phyloP scores from a whole-genome alignment of 257 asterid genomes.

The Voacanga thouarsii region DNA sequence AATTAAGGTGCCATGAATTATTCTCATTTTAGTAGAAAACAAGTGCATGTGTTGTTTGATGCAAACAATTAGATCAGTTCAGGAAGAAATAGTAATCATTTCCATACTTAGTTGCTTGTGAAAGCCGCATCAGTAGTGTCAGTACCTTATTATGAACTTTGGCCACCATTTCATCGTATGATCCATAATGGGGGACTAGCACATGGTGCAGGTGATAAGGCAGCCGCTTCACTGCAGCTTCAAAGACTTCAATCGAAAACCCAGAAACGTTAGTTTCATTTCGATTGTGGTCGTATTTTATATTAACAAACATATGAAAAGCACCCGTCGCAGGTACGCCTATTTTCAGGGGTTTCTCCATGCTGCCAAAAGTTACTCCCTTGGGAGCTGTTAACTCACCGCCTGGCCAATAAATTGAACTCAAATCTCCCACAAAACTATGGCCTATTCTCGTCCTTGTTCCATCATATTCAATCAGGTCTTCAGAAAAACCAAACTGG shows the following conservation, averaged over 20 bases:
- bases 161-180: conserved; percentile 55
- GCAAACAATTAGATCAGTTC: background rate
- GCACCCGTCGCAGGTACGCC: conserved; percentile 59
- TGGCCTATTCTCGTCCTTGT: conserved; percentile 5
- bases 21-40: no score
- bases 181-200: conserved; percentile 43
- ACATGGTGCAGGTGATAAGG: conserved; percentile 42
- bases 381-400: conserved; percentile 37
- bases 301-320: conserved; percentile 50
- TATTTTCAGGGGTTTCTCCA: conserved; percentile 40
- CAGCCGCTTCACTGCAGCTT: conserved; percentile 44
- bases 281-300: conserved; percentile 22
- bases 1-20: background rate
- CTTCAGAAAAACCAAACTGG: conserved; percentile 35
- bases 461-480: conserved; percentile 8
- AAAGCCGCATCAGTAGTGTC: background rate
- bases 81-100: background rate
- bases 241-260: conserved; percentile 55
- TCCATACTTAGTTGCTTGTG: background rate
- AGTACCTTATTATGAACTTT: conserved; percentile 56
- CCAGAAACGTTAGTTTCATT: conserved; percentile 40
- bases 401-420: conserved; percentile 64
- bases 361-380: conserved; percentile 39
- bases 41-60: background rate
- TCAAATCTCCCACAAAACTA: conserved; percentile 20